Evolutionary conservation across 768 basidiomycete species (phyloP).

Genomic region (Lactarius vividus): DNA sequence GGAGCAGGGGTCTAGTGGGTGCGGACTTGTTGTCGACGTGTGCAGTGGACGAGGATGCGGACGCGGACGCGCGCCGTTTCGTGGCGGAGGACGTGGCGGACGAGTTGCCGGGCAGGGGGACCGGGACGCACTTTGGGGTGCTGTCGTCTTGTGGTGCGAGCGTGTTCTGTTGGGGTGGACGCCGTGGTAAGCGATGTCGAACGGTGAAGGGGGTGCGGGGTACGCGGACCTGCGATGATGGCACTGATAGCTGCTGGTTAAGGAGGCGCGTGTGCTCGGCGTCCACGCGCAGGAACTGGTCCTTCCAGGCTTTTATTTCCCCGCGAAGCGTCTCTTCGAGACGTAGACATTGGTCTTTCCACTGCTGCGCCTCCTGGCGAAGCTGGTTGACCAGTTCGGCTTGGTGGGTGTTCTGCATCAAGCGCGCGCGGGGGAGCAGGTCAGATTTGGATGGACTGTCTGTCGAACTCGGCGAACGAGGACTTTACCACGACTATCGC

Average conservation of each 20-base stretch:
- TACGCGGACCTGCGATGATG: slow-evolving; percentile 16
- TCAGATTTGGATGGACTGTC: background rate
- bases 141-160: slow-evolving; percentile 25
- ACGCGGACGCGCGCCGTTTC: slow-evolving; percentile 26
- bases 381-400: slow-evolving; percentile 59
- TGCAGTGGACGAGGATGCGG: slow-evolving; percentile 21
- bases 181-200: slow-evolving; percentile 3
- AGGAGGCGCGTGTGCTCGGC: slow-evolving; percentile 60
- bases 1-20: slow-evolving; percentile 24
- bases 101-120: slow-evolving; percentile 17
- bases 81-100: slow-evolving; percentile 27
- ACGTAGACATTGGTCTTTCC: slow-evolving; percentile 64
- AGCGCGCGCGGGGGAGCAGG: background rate
- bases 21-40: slow-evolving; percentile 16
- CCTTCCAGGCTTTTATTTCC: slow-evolving; percentile 71
- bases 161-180: slow-evolving; percentile 20
- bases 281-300: slow-evolving; percentile 73
- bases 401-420: slow-evolving; percentile 52
- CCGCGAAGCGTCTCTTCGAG: slow-evolving; percentile 46
- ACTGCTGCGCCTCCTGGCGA: slow-evolving; percentile 61
- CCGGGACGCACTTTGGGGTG: slow-evolving; percentile 27
- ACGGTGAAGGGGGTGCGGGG: background rate
- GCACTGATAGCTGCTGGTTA: slow-evolving; percentile 44
- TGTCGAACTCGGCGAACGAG: background rate
- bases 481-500: slow-evolving; percentile 8